Evolutionary conservation across 2,329 filamentous ascomycete species (phyloP), one percentile per base, ranked within the genome.

Genomic region (Tolypocladium pustulatum): DNA sequence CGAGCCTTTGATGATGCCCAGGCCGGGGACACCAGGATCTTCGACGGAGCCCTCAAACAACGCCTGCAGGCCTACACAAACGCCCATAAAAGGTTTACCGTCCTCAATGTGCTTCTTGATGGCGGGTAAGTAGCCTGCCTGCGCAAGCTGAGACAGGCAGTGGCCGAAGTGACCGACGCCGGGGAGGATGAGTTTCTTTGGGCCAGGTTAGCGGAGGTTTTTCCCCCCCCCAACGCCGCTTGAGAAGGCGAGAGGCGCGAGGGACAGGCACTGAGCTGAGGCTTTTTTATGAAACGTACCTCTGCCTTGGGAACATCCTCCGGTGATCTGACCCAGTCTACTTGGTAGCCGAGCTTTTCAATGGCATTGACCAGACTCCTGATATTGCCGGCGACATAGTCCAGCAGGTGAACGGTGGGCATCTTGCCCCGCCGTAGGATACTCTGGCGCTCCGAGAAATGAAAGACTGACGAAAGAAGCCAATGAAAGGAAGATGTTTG

Each of bases 141-240:
- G 81, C 20, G 87, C 80, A 65, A 99, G 86, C 70, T 96, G 91
- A 34, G 85, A 85, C 63, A 97, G 80, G 74, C 94, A 99, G 79
- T 99, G 91, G 61, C 94, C 94, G 68, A 97, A 99, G 79, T 99
- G 93, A 66, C 94, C 94, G 62, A 99, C 94, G 61, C 94, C 94
- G 6, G 94, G 94, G 32, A 99, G 83, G 64, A 99, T 97, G 67
- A 99, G 84, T 82, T 87, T 95, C 88, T 96, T 72, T 20, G 57
- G 54, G 38, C 60, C 5, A 53, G 4, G 27, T 54, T 12, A 43
- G 51, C 4, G 54, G 51, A 32, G 40, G 7, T 10, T 9, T 27
- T 49, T 49, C n/a, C 30, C 20, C 25, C 25, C 25, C 8, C 13
- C 20, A 12, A 12, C 10, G 38, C 22, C 22, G 27, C 15, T 20